Percentiles rank a stretch among this genome's conserved stretches.
These are phyloP conservation scores for Blumeria graminis DNA, from an alignment of 2,329 filamentous ascomycete species.

Conservation along the genomic window DNA sequence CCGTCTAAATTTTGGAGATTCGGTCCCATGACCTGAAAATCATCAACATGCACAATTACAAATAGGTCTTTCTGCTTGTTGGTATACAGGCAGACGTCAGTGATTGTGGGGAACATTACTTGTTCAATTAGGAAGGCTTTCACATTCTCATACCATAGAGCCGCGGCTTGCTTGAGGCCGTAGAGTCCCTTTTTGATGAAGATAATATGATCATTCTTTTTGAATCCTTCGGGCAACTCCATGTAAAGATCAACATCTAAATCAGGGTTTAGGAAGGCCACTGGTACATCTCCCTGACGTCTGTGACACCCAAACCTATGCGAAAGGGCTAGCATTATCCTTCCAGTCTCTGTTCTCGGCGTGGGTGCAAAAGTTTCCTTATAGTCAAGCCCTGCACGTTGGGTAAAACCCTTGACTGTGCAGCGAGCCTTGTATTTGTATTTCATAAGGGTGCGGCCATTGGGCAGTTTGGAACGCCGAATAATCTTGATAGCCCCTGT, in stretches of 20 bases:
- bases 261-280: background rate
- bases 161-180: background rate
- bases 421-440: background rate
- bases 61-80: background rate
- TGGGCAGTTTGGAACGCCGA: background rate
- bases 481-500: background rate
- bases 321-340: background rate
- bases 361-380: background rate
- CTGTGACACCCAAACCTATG: background rate
- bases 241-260: background rate
- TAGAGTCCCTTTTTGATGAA: background rate
- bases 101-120: background rate
- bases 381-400: background rate
- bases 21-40: conserved; percentile 1
- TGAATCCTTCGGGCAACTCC: background rate
- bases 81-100: background rate
- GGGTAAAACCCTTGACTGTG: background rate
- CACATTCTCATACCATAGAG: background rate
- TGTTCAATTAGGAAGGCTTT: background rate
- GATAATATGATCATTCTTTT: background rate
- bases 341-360: background rate
- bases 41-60: background rate
- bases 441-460: background rate
- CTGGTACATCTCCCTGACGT: background rate
- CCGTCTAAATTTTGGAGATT: background rate